Conservation (phyloP, 768 basidiomycete genomes). For the Boletus rex-veris region DNA sequence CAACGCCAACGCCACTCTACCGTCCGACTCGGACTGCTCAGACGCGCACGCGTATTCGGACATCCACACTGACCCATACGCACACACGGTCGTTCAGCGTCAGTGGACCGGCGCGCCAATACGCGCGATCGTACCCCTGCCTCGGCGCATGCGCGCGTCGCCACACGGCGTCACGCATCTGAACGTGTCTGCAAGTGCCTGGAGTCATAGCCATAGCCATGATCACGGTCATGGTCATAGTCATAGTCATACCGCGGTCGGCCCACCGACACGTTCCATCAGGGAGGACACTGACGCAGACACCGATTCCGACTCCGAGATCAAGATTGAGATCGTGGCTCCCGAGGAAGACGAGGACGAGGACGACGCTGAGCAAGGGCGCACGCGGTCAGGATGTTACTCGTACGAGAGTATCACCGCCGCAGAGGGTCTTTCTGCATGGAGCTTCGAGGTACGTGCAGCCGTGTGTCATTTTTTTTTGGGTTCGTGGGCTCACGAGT, state of each 20-base stretch:
- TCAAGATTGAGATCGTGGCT: no score
- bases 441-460: constrained; percentile 30
- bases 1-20: no score
- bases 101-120: constrained; percentile 22
- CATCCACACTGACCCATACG: no score
- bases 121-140: constrained; percentile 22
- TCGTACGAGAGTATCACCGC: constrained; percentile 30
- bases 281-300: not conserved
- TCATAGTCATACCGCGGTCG: no score
- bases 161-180: not conserved
- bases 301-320: not conserved
- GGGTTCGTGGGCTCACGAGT: not conserved
- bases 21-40: not conserved
- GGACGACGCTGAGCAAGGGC: no score
- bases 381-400: not conserved
- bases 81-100: not conserved
- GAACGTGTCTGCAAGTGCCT: no score
- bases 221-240: no score
- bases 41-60: not conserved
- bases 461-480: no score
- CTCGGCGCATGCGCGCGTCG: constrained; percentile 7
- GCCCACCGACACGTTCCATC: no score
- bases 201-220: no score
- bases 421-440: constrained; percentile 15
- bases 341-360: not conserved